phyloP scores from a whole-genome alignment of 768 basidiomycete species.

The Hygrocybe coccinea region DNA sequence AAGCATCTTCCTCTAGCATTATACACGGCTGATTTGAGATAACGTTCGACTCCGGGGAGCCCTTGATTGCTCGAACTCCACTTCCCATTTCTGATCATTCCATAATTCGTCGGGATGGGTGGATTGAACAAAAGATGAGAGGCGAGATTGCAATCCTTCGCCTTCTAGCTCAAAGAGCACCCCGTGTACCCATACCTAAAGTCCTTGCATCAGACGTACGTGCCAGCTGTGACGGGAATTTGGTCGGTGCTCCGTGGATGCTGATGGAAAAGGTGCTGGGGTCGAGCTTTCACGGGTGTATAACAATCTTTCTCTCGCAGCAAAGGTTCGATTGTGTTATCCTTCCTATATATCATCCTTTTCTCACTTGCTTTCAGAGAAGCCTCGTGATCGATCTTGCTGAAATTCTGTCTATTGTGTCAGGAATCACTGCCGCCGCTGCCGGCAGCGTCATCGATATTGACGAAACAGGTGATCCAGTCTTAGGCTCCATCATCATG shows the following conservation, averaged over 20 bases:
- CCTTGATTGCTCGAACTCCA: neutral
- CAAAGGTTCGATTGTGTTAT: neutral
- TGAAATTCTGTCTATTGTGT: neutral
- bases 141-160: conserved; percentile 1
- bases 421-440: neutral
- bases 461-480: neutral
- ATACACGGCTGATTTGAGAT: neutral
- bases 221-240: neutral
- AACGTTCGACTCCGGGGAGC: neutral
- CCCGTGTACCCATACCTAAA: neutral
- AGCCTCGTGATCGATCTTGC: neutral
- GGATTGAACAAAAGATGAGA: neutral
- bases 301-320: neutral
- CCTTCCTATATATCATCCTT: neutral
- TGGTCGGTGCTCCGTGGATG: conserved; percentile 1
- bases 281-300: neutral
- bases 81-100: neutral
- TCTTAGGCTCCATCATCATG: neutral
- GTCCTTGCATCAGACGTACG: neutral
- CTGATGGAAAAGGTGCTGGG: conserved; percentile 2
- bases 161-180: neutral
- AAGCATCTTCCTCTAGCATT: neutral
- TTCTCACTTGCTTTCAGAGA: neutral
- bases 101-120: neutral
- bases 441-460: neutral